These are phyloP conservation scores for Penicillium thymicola DNA, from an alignment of 2,329 filamentous ascomycete species.

Conservation along the genomic window DNA sequence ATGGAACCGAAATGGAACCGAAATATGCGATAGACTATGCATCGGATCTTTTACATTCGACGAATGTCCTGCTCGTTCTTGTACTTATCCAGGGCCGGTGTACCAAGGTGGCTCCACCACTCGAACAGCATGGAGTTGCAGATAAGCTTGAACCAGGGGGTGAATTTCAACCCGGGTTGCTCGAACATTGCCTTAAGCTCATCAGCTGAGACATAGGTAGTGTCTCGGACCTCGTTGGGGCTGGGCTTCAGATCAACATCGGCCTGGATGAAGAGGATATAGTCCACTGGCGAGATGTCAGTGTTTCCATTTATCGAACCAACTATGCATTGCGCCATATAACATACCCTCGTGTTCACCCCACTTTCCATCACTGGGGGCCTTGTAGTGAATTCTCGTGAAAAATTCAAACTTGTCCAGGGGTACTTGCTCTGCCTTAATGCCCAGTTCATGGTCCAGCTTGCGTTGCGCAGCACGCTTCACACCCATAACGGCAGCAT, in stretches of 20 bases:
- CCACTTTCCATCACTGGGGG: slow-evolving; percentile 95
- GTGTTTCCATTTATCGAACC: not conserved
- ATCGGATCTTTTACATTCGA: slow-evolving; percentile 60
- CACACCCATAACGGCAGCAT: slow-evolving; percentile 77
- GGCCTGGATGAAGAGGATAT: slow-evolving; percentile 96
- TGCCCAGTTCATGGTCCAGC: slow-evolving; percentile 90
- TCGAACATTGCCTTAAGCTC: slow-evolving; percentile 82
- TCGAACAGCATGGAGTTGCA: slow-evolving; percentile 97
- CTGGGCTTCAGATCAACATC: slow-evolving; percentile 80
- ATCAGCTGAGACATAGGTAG: slow-evolving; percentile 76
- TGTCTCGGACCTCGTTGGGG: slow-evolving; percentile 83
- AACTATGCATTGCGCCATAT: not conserved
- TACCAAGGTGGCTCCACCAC: slow-evolving; percentile 83
- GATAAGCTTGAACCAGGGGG: slow-evolving; percentile 99
- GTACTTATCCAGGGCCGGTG: slow-evolving; percentile 78
- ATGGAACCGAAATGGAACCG: not conserved
- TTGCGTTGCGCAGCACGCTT: slow-evolving; percentile 92
- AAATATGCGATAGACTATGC: not conserved
- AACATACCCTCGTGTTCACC: slow-evolving; percentile 92
- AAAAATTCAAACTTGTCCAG: slow-evolving; percentile 89
- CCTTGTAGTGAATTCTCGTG: slow-evolving; percentile 97
- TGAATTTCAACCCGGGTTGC: slow-evolving; percentile 78
- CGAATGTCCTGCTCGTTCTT: slow-evolving; percentile 81
- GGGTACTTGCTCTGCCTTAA: slow-evolving; percentile 83
- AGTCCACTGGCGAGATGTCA: slow-evolving; percentile 63